Evolutionary conservation across 2,329 filamentous ascomycete genomes (phyloP), one percentile per base, ranked within the genome.

Genomic region (Colletotrichum salicis): DNA sequence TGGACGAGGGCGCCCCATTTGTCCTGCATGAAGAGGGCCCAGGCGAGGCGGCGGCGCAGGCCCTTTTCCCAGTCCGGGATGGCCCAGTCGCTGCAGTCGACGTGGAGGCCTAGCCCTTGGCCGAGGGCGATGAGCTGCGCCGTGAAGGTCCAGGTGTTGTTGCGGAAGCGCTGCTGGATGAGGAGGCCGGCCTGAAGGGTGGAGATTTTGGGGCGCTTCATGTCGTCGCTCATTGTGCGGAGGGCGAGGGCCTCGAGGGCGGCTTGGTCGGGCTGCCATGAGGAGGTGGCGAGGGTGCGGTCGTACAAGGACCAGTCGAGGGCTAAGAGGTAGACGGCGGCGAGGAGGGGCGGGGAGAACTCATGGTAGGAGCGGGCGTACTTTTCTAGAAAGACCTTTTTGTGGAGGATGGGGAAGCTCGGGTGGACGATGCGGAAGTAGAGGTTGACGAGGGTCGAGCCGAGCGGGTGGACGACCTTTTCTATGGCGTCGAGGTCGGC

Each of bases 11-110:
- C 85, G 2, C 87, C 86, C 89, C 87, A 91, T 75, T 88, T 90
- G 73, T 92, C 90, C 76, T 92, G 90, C 84, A 91, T 89, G 73
- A 87, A 92, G 0, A 91, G 79, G 2, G 87, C 90, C 90, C 91
- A 93, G 0, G 88, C 89, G 0, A 92, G 80, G 15, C 91, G 82
- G 75, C 89, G 88, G 15, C 91, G 83, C 22, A 92, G 80, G 0
- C 89, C 88, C 65, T 88, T 86, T 75, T 92, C 91, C 89, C 90
- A 92, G 0, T 82, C 80, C 1, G 90, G 90, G 54, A 92, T 87
- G 12, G 86, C 85, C 91, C 91, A 93, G 24, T 83, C 79, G 0
- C 87, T 86, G 73, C 89, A 90, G 76, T 92, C 90, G 1, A 91
- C 82, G 65, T 91, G 88, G 12, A 91, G 81, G 0, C 89, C 89